Evolutionary conservation across 768 basidiomycete species (phyloP), one percentile per base, ranked within the genome.

Genomic region (Strobilomyces dryophilus): DNA sequence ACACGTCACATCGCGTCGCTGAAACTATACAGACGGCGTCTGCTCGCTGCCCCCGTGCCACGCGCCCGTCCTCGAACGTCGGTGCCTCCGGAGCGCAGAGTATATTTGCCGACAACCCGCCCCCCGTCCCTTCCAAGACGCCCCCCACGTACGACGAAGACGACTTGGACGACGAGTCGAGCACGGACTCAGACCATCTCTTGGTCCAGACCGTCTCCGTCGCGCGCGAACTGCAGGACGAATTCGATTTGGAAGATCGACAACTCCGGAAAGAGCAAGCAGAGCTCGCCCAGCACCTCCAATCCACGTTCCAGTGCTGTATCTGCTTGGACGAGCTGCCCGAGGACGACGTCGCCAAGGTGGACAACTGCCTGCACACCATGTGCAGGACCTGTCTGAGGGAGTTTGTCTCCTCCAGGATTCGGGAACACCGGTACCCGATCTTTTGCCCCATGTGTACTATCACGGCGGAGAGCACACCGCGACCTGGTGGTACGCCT

Each of bases 401-500:
- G 49, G 56, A 54, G 5, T 76, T 79, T 47, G 67, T 79, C 12
- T 58, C 58, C 29, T 68, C 75, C 6, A 78, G 77, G 64, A 70
- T 87, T 18, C 69, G 71, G 15, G 80, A 82, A 35, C 75, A 74
- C 48, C 75, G 74, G 10, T 85, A 77, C 45, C 85, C 85, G 5
- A 78, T 87, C 29, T 61, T 77, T 12, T 87, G 85, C 64, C 86
- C 85, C 1, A 59, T 76, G 31, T 88, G 86, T 54, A 66, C 71
- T 7, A 39, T 48, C 14, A 63, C 71, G 15, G 61, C 67, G 29
- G 60, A 56, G 10, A 53, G 63, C 14, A 52, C 56, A 8, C 12
- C 32, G 12, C 59, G 63, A 15, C 69, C 70, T n/a, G 65, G 67
- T 42, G 68, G 75, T 74, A 63, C 55, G 72, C 54, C 45, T 31